Evolutionary conservation across 352 stramenopile genomes (phyloP), one percentile per base, ranked within the genome.

Genomic region (Pythium aristosporum): DNA sequence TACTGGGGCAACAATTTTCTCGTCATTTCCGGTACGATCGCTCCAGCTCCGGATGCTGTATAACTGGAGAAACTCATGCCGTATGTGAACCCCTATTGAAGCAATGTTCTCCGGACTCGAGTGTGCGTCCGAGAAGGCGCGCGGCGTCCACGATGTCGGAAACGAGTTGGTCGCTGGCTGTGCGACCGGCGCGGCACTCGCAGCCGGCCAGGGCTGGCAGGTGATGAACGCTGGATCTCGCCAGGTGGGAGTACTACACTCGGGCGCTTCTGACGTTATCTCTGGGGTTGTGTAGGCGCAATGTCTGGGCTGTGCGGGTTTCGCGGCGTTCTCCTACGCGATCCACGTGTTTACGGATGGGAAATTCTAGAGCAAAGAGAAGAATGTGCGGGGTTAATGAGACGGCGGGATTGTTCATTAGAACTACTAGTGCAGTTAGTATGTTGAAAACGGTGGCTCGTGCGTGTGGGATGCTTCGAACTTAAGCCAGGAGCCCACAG

Each of bases 61-160:
- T 50, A 8, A 2, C n/a, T 30, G n/a, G 16, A 9, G 12, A 32
- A 39, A 39, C 34, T 10, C 4, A 39, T 39, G 5, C 7, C 10
- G 44, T 50, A n/a, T 50, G 7, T 11, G 10, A 21, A 20, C 23
- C 41, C 5, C 16, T 25, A 13, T 7, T 28, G 5, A n/a, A 89
- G 92, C 91, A 34, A 96, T 99, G 67, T 98, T 98, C 67, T 96
- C 92, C 23, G 94, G 93, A 32, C 77, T 96, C 8, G 96, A 99
- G 74, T 99, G 96, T 61, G 75, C 88, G 16, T 80, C 96, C 2
- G 96, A 98, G 75, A 98, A 98, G 71, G 89, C 88, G 63, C 79
- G 96, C 30, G 96, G 90, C 49, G 92, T 96, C 21, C 92, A 98
- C 69, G 96, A 99, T 71, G 90, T 98, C 46, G 96, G 91, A 68